Percentiles rank a stretch among this genome's conserved stretches.
Conservation (phyloP, 257 asterid species). For the Nicotiana tomentosiformis region DNA sequence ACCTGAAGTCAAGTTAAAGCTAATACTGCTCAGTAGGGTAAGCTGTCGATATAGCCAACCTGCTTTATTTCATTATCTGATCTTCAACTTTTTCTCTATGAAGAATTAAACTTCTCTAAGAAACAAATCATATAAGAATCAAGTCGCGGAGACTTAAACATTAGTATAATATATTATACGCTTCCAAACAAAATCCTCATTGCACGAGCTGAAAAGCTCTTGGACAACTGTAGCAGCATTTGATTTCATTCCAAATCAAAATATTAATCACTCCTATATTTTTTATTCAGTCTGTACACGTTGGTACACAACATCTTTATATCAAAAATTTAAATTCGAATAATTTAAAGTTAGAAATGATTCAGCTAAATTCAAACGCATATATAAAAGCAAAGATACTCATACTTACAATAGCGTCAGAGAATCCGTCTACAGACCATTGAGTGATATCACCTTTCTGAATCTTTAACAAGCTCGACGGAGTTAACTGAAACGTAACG, state of each 20-base stretch:
- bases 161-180: neutral
- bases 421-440: conserved; percentile 82
- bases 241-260: neutral
- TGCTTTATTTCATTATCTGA: neutral
- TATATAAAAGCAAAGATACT: conserved; percentile 8
- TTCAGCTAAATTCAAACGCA: neutral
- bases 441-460: conserved; percentile 79
- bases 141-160: neutral
- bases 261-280: neutral
- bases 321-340: neutral
- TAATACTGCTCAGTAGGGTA: neutral
- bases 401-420: conserved; percentile 83
- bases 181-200: neutral
- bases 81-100: neutral
- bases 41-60: neutral
- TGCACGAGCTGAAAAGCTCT: neutral
- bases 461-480: conserved; percentile 53
- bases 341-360: neutral
- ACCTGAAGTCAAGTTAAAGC: neutral
- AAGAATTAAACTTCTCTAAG: neutral
- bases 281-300: neutral
- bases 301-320: neutral
- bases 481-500: conserved; percentile 43
- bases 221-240: neutral
- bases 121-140: neutral